Percentiles rank a stretch among this genome's conserved stretches.
These are phyloP conservation scores for Trypanosoma avium DNA, from an alignment of 208 protist species.

Conservation along the genomic window DNA sequence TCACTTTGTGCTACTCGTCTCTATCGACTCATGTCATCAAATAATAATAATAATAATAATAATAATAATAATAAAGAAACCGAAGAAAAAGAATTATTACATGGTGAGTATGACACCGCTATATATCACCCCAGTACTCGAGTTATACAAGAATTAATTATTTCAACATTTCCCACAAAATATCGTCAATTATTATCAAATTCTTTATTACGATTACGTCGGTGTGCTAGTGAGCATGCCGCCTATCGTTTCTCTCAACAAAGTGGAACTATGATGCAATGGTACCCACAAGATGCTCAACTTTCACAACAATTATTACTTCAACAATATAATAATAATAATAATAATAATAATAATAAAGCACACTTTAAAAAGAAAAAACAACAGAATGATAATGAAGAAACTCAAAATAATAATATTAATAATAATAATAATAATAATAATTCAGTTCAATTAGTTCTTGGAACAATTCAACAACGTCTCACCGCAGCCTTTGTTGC, in stretches of 20 bases:
- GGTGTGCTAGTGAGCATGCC: constrained; percentile 40
- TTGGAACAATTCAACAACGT: constrained; percentile 54
- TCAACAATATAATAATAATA: neutral
- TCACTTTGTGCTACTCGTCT: constrained; percentile 63
- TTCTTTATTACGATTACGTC: constrained; percentile 56
- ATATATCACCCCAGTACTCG: constrained; percentile 11
- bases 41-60: neutral
- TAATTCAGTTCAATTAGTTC: constrained; percentile 15
- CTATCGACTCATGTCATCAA: constrained; percentile 28
- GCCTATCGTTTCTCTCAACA: constrained; percentile 26
- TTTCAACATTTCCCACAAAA: constrained; percentile 26
- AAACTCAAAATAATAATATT: neutral
- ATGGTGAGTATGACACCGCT: constrained; percentile 34
- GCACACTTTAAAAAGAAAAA: neutral
- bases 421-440: neutral
- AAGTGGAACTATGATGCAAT: constrained; percentile 15
- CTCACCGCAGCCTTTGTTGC: constrained; percentile 74
- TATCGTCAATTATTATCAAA: constrained; percentile 35
- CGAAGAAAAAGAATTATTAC: constrained; percentile 16
- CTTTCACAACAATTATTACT: constrained; percentile 14
- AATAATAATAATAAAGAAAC: constrained; percentile 8
- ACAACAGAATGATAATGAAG: no score
- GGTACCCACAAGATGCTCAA: constrained; percentile 29
- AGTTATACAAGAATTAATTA: constrained; percentile 24
- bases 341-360: neutral